Base-by-base conservation (phyloP, 192 early-diverging fungal genomes). In the Mycoemilia scoparia region DNA sequence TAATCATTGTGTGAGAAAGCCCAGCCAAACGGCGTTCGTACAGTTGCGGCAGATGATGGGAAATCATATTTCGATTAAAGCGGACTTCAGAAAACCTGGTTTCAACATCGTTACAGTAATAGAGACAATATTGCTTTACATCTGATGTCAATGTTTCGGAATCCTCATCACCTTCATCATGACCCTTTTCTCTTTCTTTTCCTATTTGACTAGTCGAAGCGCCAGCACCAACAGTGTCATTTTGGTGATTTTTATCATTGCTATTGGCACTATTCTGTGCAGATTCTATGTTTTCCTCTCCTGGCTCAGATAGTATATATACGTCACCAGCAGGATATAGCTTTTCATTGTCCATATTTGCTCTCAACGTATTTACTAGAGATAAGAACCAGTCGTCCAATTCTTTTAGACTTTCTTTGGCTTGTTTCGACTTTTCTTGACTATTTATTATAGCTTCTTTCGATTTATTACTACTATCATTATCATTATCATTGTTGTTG, bases 331-430 rank as follows among this genome's bases (percentile, higher is more conserved):
- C 74, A 13, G 83, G 82, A 40, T 80, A 88, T 10, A 88, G 60
- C 37, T 88, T 88, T 27, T 84, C 84, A 14, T 76, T 71, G 28
- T 63, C 51, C 84, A 88, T 88, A 29, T 73, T 78, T 1, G 84
- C 80, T 1, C 80, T 51, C 54, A 88, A 60, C 0, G 82, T 83
- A 41, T 83, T 82, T 39, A 82, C 66, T 25, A 83, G 48, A 5
- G 78, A 75, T 78, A 79, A 80, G 36, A 77, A 76, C 80, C 82
- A 88, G 41, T 84, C 69, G 15, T 81, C 74, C 29, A 53, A 32
- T n/a, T 35, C 43, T 14, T 17, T 14, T n/a, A n/a, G n/a, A n/a
- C n/a, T n/a, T n/a, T n/a, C n/a, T n/a, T n/a, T n/a, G n/a, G n/a
- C n/a, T n/a, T n/a, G n/a, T n/a, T n/a, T n/a, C n/a, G n/a, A n/a